A percentile compares a stretch with the other conserved stretches of the same genome.
Evolutionary conservation across 2,329 filamentous ascomycete genomes (phyloP).

Genomic region (Aspergillus sp.): DNA sequence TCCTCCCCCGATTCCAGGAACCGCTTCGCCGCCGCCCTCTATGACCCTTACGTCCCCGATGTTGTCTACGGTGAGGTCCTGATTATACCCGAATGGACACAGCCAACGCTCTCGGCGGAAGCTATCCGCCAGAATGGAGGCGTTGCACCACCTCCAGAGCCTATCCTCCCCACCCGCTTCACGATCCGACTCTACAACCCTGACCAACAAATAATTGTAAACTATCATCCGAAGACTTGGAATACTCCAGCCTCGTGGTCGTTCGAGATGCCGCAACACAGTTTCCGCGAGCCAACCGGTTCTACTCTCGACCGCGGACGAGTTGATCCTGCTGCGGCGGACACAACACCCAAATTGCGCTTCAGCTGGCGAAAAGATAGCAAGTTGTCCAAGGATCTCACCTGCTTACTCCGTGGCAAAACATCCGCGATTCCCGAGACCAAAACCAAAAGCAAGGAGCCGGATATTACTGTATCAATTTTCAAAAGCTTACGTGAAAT

Average conservation of each 20-base stretch:
- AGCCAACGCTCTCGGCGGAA: conserved; percentile 76
- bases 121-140: conserved; percentile 72
- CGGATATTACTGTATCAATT: conserved; percentile 91
- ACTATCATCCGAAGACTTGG: conserved; percentile 70
- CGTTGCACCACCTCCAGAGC: conserved; percentile 63
- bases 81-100: conserved; percentile 80
- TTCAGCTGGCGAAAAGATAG: conserved; percentile 91
- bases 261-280: conserved; percentile 85
- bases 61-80: conserved; percentile 86
- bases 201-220: conserved; percentile 75
- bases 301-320: conserved; percentile 75
- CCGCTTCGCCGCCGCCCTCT: conserved; percentile 82
- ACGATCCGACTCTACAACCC: conserved; percentile 91
- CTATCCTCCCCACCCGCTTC: conserved; percentile 75
- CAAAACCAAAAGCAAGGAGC: conserved; percentile 80
- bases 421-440: conserved; percentile 61
- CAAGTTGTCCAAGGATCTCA: conserved; percentile 81
- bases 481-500: conserved; percentile 75
- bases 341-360: conserved; percentile 68
- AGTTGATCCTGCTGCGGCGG: conserved; percentile 57
- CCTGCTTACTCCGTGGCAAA: conserved; percentile 81
- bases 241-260: conserved; percentile 80
- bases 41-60: conserved; percentile 76
- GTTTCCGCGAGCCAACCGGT: conserved; percentile 76
- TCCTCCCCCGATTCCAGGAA: conserved; percentile 68